Evolutionary conservation across 2,329 filamentous ascomycete species (phyloP).

Genomic region (Cordyceps militaris): DNA sequence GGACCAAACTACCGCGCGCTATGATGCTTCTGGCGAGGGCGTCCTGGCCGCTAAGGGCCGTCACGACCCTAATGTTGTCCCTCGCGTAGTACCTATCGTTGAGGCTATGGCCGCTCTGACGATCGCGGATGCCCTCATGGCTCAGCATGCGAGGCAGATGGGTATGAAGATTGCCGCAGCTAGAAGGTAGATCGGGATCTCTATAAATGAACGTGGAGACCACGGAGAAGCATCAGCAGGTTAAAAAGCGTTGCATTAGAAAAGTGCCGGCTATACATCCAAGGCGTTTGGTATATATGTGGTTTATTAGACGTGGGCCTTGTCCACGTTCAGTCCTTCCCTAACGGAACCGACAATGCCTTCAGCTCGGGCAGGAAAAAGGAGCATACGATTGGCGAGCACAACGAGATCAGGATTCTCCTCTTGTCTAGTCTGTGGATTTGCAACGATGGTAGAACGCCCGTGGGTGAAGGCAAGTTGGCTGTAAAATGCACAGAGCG

Average conservation of each 20-base stretch:
- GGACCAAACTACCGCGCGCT: slow-evolving; percentile 75
- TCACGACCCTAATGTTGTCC: slow-evolving; percentile 90
- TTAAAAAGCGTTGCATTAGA: slow-evolving; percentile 18
- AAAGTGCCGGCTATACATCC: slow-evolving; percentile 17
- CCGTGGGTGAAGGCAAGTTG: no score
- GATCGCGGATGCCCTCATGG: slow-evolving; percentile 78
- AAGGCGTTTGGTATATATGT: slow-evolving; percentile 19
- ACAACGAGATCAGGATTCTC: slow-evolving; percentile 13
- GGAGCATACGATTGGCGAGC: slow-evolving; percentile 12
- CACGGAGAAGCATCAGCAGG: slow-evolving; percentile 17
- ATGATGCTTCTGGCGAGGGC: slow-evolving; percentile 64
- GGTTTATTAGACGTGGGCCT: slow-evolving; percentile 19
- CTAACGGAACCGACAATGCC: slow-evolving; percentile 19
- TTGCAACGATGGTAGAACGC: no score
- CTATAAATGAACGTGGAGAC: slow-evolving; percentile 17
- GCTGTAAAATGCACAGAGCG: no score
- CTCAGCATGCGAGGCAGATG: slow-evolving; percentile 60
- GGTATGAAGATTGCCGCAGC: slow-evolving; percentile 23
- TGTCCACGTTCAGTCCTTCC: slow-evolving; percentile 19
- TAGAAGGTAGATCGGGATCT: neutral
- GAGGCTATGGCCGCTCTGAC: slow-evolving; percentile 88
- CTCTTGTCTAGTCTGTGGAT: no score
- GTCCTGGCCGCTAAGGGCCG: slow-evolving; percentile 84
- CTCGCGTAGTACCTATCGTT: slow-evolving; percentile 62
- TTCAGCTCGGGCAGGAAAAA: slow-evolving; percentile 15